These are phyloP conservation scores for Rhizoclosmatium hyalinum DNA, from an alignment of 371 early-diverging fungal species.

Conservation along the genomic window DNA sequence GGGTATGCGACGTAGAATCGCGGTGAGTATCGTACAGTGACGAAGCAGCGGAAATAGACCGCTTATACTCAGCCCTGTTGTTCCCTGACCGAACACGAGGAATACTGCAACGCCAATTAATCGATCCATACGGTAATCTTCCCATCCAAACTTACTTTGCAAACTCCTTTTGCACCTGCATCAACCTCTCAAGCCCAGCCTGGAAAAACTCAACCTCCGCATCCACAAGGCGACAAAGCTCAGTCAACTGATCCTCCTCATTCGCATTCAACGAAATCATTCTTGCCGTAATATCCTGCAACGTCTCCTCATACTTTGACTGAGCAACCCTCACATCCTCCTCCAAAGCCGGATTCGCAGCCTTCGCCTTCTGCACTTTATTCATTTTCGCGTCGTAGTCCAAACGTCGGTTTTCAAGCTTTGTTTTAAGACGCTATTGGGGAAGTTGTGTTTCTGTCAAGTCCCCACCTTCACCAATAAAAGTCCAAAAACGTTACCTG, in stretches of 20 bases:
- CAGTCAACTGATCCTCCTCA: slow-evolving; percentile 65
- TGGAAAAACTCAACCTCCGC: slow-evolving; percentile 63
- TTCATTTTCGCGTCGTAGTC: slow-evolving; percentile 92
- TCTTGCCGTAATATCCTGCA: slow-evolving; percentile 33
- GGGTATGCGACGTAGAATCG: slow-evolving; percentile 19
- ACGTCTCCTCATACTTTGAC: slow-evolving; percentile 88
- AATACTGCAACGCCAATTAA: background rate
- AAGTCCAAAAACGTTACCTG: slow-evolving; percentile 30
- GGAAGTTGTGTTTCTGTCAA: background rate
- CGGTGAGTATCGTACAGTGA: slow-evolving; percentile 14
- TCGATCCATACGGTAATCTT: too few species aligned
- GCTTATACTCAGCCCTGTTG: slow-evolving; percentile 20
- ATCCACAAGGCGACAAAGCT: slow-evolving; percentile 62
- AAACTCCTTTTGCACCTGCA: slow-evolving; percentile 45
- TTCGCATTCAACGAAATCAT: slow-evolving; percentile 54
- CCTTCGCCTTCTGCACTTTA: slow-evolving; percentile 85
- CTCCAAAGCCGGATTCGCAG: slow-evolving; percentile 87
- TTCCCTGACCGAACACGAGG: slow-evolving; percentile 1
- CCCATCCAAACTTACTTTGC: slow-evolving; percentile 27
- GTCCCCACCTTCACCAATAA: slow-evolving; percentile 5
- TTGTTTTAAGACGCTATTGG: slow-evolving; percentile 68
- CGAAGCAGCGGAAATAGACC: slow-evolving; percentile 11
- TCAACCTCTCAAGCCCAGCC: slow-evolving; percentile 53
- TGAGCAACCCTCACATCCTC: slow-evolving; percentile 90
- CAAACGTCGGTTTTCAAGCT: slow-evolving; percentile 84